Base-by-base conservation (phyloP, 2,329 filamentous ascomycete genomes). In the Fusarium redolens region DNA sequence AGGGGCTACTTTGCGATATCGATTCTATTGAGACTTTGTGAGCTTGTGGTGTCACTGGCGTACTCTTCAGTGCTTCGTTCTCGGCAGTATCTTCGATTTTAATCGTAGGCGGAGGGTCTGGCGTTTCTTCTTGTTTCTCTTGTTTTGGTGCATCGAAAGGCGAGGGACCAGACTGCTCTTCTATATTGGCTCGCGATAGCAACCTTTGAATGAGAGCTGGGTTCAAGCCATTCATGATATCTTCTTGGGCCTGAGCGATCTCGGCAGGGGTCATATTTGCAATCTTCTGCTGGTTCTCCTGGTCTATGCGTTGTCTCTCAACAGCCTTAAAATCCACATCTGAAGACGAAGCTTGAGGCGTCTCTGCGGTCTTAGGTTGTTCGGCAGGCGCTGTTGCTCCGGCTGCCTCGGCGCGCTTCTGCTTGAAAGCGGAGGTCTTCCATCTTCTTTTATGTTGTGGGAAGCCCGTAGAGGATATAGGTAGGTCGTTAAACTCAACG, bases 381-480 rank as follows among this genome's bases (percentile, higher is more conserved):
- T 51, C 50, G 33, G 51, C 31, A 22, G 37, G 28, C 17, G 61
- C 45, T 25, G 43, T 47, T 51, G 66, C 59, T 20, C 63, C 70
- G 13, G 73, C 71, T 28, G 73, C 65, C 31, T 68, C 72, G 52
- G 72, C 75, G 17, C 78, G 81, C 73, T 71, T 81, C 77, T 93
- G 91, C 80, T 94, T 97, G 85, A 97, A 97, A 4, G 92, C 89
- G 4, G 95, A 97, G 12, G 89, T 83, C 64, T 89, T 88, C 62
- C 86, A 87, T 73, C 95, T 91, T 80, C 93, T 94, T 81, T 93
- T 96, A 81, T 95, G 95, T 65, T 91, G 90, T n/a, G 96, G 96
- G 75, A 98, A 98, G 2, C 96, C 96, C 17, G 89, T 91, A 8
- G 86, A 82, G 5, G 82, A 81, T 33, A 77, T 68, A 38, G 78